A percentile compares a stretch with the other conserved stretches of the same genome.
Evolutionary conservation across 192 early-diverging fungal genomes (phyloP).

Genomic region (Backusella parvicylindrica): DNA sequence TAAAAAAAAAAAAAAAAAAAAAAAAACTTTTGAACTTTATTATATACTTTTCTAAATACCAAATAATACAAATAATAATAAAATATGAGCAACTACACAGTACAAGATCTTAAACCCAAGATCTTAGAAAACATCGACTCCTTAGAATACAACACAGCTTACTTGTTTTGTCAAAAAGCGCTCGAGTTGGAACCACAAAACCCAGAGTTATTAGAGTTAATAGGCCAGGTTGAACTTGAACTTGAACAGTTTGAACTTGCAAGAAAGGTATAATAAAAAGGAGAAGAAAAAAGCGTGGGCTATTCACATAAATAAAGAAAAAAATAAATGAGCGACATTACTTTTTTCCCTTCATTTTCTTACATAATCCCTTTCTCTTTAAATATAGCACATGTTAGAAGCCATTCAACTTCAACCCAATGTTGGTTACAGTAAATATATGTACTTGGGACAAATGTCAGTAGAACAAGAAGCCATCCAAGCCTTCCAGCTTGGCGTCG

Average conservation of each 20-base stretch:
- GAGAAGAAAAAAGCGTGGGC: background rate
- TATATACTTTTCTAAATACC: background rate
- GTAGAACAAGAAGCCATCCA: constrained; percentile 62
- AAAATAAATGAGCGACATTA: background rate
- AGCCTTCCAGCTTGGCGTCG: constrained; percentile 70
- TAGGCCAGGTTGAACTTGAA: constrained; percentile 78
- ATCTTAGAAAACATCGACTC: constrained; percentile 69
- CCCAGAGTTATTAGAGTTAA: constrained; percentile 58
- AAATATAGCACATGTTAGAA: constrained; percentile 59
- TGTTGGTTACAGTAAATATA: constrained; percentile 72
- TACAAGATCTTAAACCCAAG: constrained; percentile 58
- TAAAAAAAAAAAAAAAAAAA: background rate
- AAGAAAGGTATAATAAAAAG: constrained; percentile 42
- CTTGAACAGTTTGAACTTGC: constrained; percentile 63
- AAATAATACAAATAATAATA: constrained; percentile 5
- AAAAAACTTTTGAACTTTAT: background rate
- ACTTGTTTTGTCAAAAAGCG: constrained; percentile 66
- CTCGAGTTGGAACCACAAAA: constrained; percentile 58
- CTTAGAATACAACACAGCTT: constrained; percentile 71
- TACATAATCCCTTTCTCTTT: background rate
- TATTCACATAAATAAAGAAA: background rate
- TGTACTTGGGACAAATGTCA: constrained; percentile 83
- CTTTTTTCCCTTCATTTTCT: background rate
- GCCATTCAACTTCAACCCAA: constrained; percentile 68
- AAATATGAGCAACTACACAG: constrained; percentile 37